Base-by-base conservation (phyloP, 78 protist species). In the Speleostelium caveatum region DNA sequence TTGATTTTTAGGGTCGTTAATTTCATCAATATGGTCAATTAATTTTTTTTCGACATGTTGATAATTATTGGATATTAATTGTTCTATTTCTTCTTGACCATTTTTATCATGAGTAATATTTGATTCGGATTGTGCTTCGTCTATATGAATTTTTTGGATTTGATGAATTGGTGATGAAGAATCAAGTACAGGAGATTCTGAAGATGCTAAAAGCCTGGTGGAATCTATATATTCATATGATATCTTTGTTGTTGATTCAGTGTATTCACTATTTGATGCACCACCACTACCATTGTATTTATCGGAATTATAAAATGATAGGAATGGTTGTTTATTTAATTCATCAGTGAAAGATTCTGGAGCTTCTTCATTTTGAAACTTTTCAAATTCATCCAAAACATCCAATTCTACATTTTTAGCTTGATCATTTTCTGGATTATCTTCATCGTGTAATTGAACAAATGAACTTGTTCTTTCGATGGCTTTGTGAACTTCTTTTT, bases 271-370 rank as follows among this genome's bases (percentile, higher is more conserved):
- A 22, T 58, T 51, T 51, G 17, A 51, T 41, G 35, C 75, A 68
- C 75, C 75, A 33, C 75, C 35, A 14, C 75, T 42, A 68, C 75
- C 75, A 41, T 58, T 68, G 19, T 45, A n/a, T n/a, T n/a, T n/a
- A n/a, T n/a, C n/a, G n/a, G n/a, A n/a, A n/a, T n/a, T n/a, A n/a
- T n/a, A n/a, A n/a, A n/a, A n/a, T n/a, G n/a, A n/a, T n/a, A n/a
- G n/a, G n/a, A n/a, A n/a, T n/a, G n/a, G n/a, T n/a, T n/a, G n/a
- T n/a, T n/a, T n/a, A n/a, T n/a, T n/a, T n/a, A n/a, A n/a, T n/a
- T n/a, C n/a, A n/a, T n/a, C n/a, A n/a, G n/a, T n/a, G n/a, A n/a
- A n/a, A n/a, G n/a, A n/a, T n/a, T n/a, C n/a, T n/a, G n/a, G n/a
- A n/a, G n/a, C n/a, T n/a, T n/a, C n/a, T n/a, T n/a, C n/a, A n/a